Conservation (phyloP, 164 flowering plant genomes). For the Magnolia sinica region DNA sequence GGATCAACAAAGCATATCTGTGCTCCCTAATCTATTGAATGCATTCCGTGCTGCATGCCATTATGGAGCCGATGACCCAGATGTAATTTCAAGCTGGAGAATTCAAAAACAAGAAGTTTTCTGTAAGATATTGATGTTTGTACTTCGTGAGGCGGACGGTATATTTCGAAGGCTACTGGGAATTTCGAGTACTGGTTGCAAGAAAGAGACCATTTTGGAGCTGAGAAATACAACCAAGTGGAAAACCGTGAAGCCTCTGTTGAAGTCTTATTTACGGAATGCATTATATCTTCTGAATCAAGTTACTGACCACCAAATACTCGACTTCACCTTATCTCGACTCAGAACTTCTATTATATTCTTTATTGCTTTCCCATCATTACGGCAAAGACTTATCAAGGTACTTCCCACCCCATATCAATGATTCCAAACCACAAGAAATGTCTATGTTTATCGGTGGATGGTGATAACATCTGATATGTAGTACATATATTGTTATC, state of each 20-base stretch:
- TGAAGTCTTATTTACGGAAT: conserved; percentile 84
- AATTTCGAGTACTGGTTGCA: conserved; percentile 44
- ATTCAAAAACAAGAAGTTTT: conserved; percentile 46
- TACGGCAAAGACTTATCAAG: conserved; percentile 62
- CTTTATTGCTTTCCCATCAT: conserved; percentile 67
- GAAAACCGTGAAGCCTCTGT: conserved; percentile 57
- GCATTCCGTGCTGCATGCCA: conserved; percentile 75
- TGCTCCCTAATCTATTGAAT: conserved; percentile 61
- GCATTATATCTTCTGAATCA: conserved; percentile 66
- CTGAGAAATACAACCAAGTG: conserved; percentile 57
- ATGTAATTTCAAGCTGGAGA: conserved; percentile 17
- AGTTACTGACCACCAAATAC: conserved; percentile 59
- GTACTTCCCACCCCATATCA: conserved; percentile 28
- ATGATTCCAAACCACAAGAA: neutral
- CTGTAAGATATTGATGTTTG: conserved; percentile 48
- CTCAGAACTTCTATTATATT: conserved; percentile 61
- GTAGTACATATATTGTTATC: neutral
- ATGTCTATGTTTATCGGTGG: too few relatives aligned
- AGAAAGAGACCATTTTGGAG: conserved; percentile 46
- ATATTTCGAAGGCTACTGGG: conserved; percentile 54
- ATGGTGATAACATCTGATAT: neutral
- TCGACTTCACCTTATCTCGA: conserved; percentile 51
- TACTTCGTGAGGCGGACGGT: conserved; percentile 63
- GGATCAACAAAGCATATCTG: conserved; percentile 45
- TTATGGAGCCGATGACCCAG: conserved; percentile 42